Base-by-base conservation (phyloP, 2,329 filamentous ascomycete genomes). In the Penicillium brasilianum region DNA sequence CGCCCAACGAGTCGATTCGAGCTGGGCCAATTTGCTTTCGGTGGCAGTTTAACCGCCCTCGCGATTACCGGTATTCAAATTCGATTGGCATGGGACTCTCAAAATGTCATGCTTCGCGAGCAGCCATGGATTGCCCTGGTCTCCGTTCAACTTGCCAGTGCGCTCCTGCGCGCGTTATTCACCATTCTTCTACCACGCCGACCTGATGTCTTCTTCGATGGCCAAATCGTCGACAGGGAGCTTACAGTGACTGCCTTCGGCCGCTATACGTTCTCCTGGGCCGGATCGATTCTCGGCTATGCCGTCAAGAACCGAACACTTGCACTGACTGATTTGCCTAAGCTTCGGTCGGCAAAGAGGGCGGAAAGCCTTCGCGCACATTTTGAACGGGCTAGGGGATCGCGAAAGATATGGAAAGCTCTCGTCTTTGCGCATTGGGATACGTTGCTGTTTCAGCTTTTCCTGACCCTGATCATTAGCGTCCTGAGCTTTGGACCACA, bases 401-500 rank as follows among this genome's bases (percentile, higher is more conserved):
- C 62, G 4, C 68, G 67, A 8, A 82, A 80, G 11, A 81, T 93
- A 0, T 87, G 89, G 84, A 79, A 86, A 55, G 84, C 85, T 0
- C 70, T 93, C 2, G 66, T 88, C 4, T 73, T 81, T 44, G 83
- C 84, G 0, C 88, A 92, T 71, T 84, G 83, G 62, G 74, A 74
- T 25, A 73, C 80, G 0, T 80, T 93, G 41, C 66, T 81, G 1
- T 58, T 85, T 9, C 90, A 93, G 75, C 88, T 85, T 78, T 49
- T 77, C 1, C 71, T 90, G 8, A 87, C 86, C 13, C 61, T 86
- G 1, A 62, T 82, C 7, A 80, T 82, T 20, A 84, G 85, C 9
- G 67, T 88, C 32, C 68, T 90, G n/a, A 87, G 86, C 58, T 88
- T 93, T 60, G 84, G 86, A 0, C 91, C 91, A 0, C 91, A 92